Percentiles rank a stretch among this genome's conserved stretches.
Evolutionary conservation across 2,329 filamentous ascomycete species (phyloP).

Genomic region (Blumeriella jaapii): DNA sequence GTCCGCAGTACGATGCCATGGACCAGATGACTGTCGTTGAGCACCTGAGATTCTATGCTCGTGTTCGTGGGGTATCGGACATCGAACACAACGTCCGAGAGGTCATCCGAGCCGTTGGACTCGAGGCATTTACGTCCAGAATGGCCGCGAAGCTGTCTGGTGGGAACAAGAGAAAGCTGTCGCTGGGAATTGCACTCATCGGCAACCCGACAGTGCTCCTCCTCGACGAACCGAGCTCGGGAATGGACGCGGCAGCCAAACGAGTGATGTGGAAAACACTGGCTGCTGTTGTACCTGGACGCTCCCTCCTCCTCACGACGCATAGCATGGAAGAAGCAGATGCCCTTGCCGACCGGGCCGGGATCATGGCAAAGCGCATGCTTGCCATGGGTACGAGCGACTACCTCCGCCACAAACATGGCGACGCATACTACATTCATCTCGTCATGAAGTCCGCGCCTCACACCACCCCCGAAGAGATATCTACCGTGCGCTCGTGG

Average conservation of each 20-base stretch:
- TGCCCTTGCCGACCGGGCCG: constrained; percentile 70
- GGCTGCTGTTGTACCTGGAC: constrained; percentile 57
- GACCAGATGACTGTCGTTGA: constrained; percentile 85
- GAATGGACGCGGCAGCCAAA: constrained; percentile 84
- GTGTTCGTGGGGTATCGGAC: constrained; percentile 65
- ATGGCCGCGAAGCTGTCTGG: constrained; percentile 75
- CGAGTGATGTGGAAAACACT: constrained; percentile 88
- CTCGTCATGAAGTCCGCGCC: constrained; percentile 66
- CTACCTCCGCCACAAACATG: constrained; percentile 60
- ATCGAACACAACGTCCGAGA: constrained; percentile 67
- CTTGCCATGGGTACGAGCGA: constrained; percentile 71
- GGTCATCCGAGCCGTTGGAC: constrained; percentile 70
- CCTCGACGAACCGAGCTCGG: constrained; percentile 79
- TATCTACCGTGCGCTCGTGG: constrained; percentile 55
- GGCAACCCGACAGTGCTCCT: constrained; percentile 81
- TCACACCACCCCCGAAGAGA: constrained; percentile 57
- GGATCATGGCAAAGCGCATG: constrained; percentile 80
- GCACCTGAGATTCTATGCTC: constrained; percentile 79
- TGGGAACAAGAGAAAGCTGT: constrained; percentile 89
- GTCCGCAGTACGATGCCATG: constrained; percentile 74
- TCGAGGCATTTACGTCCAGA: constrained; percentile 56
- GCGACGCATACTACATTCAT: constrained; percentile 71
- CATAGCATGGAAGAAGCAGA: constrained; percentile 96
- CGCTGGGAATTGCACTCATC: constrained; percentile 80
- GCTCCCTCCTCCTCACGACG: constrained; percentile 80